Conservation (phyloP, 1,284 basidiomycete genomes). For the Erythrobasidium hasegawianum region DNA sequence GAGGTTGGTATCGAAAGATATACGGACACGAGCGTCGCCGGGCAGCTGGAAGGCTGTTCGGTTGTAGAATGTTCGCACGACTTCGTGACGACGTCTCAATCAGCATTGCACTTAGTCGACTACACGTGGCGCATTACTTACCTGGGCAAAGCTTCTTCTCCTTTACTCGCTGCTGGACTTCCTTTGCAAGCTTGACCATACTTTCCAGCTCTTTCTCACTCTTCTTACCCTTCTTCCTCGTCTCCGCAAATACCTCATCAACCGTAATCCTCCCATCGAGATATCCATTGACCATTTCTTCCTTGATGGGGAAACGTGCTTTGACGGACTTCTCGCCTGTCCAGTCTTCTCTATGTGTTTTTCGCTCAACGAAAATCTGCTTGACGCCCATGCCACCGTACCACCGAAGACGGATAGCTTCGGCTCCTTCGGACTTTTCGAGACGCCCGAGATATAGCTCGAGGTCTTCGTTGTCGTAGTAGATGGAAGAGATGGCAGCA, state of each 20-base stretch:
- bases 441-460: constrained; percentile 96
- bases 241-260: constrained; percentile 86
- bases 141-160: constrained; percentile 79
- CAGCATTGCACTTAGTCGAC: not conserved
- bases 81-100: constrained; percentile 50
- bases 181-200: constrained; percentile 94
- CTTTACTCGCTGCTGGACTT: constrained; percentile 88
- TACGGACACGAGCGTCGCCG: constrained; percentile 94
- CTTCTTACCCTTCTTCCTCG: constrained; percentile 86
- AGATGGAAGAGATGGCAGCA: constrained; percentile 61
- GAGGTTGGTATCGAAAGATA: constrained; percentile 95
- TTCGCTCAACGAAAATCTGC: constrained; percentile 91
- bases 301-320: constrained; percentile 94
- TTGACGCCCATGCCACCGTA: constrained; percentile 78
- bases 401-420: constrained; percentile 94
- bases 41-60: constrained; percentile 98
- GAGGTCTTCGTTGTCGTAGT: constrained; percentile 70
- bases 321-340: constrained; percentile 99
- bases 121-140: constrained; percentile 52
- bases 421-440: constrained; percentile 97
- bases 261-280: constrained; percentile 84
- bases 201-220: constrained; percentile 84
- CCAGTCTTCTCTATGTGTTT: constrained; percentile 99
- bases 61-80: constrained; percentile 98
- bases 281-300: constrained; percentile 90